Evolutionary conservation across 163 green algal species (phyloP), one percentile per base, ranked within the genome.

Genomic region (Scenedesmus sp.): DNA sequence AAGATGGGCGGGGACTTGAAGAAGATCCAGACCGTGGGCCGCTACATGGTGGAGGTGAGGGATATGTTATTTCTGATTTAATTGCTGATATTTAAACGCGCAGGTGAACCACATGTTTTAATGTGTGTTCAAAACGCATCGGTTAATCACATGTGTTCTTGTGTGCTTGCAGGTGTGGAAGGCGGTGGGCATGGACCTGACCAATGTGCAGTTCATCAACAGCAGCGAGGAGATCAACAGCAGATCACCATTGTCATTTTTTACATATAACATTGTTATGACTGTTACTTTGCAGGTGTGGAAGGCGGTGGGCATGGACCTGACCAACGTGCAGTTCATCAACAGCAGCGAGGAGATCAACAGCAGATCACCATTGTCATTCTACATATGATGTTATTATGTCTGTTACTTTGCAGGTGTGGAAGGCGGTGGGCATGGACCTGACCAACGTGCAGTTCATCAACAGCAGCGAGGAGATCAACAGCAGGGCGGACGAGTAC

Each of bases 1-100:
- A 99, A 99, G 93, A 99, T 99, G 98, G 98, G 98, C 20, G 98
- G 98, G 3, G 98, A 99, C 93, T 94, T 99, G 74, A 99, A 99
- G 94, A 99, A 99, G 97, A 99, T 99, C 92, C 97, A 99, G 93
- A 97, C 95, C 5, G 98, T 99, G 57, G 97, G 89, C n/a, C 66
- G 89, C 12, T 97, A 97, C 95, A 97, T 97, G 95, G 94, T 97
- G 62, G 94, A 96, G 93, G 92, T 93, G 89, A 74, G 90, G 7
- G 60, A n/a, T 76, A 70, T 70, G 62, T 70, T 70, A 70, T 13
- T 12, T 12, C 18, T 16, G 62, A 70, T 12, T 12, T 70, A 18
- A 70, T 12, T 70, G 74, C 16, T 4, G 2, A 82, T 82, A 55
- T 52, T 4, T 70, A 46, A 81, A 23, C 26, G 18, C 86, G 62